These are phyloP conservation scores for Onygenales sp. DNA, from an alignment of 2,329 filamentous ascomycete genomes.

Conservation along the genomic window DNA sequence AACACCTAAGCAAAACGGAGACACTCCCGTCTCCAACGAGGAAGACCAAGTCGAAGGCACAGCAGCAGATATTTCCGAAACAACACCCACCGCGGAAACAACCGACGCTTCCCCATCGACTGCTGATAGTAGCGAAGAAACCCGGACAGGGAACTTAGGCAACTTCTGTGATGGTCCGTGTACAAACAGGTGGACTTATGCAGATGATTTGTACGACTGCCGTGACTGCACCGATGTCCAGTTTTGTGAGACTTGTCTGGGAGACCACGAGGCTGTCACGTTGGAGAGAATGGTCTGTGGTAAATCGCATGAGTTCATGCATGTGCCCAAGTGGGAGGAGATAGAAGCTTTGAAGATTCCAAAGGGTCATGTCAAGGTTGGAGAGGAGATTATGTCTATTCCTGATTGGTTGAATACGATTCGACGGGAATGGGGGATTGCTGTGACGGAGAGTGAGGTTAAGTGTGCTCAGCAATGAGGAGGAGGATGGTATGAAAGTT, in stretches of 20 bases:
- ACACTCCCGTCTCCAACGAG: background rate
- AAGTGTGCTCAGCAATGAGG: background rate
- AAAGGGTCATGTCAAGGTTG: constrained; percentile 15
- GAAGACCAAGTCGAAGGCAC: background rate
- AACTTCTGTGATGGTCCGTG: constrained; percentile 11
- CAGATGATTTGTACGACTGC: constrained; percentile 20
- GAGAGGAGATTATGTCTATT: constrained; percentile 13
- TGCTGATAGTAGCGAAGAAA: background rate
- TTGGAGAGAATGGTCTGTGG: constrained; percentile 20
- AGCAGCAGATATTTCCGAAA: background rate
- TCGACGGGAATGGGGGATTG: constrained; percentile 10
- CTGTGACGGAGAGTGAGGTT: background rate
- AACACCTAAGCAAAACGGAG: background rate
- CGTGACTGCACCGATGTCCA: constrained; percentile 19
- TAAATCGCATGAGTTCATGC: constrained; percentile 16
- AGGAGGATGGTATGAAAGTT: background rate
- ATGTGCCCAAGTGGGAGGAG: constrained; percentile 16
- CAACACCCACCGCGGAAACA: background rate
- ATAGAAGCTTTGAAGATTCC: constrained; percentile 11
- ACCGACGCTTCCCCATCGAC: background rate
- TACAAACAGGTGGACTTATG: constrained; percentile 12
- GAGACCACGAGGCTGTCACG: constrained; percentile 11
- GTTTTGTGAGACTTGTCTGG: constrained; percentile 15
- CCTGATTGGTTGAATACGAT: constrained; percentile 16
- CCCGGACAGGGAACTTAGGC: constrained; percentile 1